These are phyloP conservation scores for Cladosporium sp. DNA, from an alignment of 2,329 filamentous ascomycete species.

Conservation along the genomic window DNA sequence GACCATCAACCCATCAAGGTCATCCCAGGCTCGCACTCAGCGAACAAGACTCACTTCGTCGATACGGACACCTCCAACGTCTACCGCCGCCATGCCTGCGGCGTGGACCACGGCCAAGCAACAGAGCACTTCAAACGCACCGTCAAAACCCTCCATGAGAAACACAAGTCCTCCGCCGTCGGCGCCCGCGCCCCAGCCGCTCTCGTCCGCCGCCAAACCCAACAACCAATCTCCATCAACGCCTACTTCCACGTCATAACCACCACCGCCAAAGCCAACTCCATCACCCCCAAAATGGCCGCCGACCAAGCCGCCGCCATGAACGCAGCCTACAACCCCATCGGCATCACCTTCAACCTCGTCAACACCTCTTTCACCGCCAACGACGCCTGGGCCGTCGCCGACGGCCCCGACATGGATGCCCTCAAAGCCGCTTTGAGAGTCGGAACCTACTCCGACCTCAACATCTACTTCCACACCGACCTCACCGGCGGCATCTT, in stretches of 20 bases:
- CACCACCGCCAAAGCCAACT: slow-evolving; percentile 31
- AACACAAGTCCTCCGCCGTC: slow-evolving; percentile 22
- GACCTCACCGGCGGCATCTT: slow-evolving; percentile 47
- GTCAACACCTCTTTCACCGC: slow-evolving; percentile 46
- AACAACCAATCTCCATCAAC: slow-evolving; percentile 34
- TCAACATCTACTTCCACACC: slow-evolving; percentile 60
- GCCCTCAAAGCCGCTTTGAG: slow-evolving; percentile 53
- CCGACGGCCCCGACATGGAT: slow-evolving; percentile 43
- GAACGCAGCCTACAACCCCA: slow-evolving; percentile 45
- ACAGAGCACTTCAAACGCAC: slow-evolving; percentile 37
- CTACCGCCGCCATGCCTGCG: slow-evolving; percentile 41
- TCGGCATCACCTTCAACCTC: slow-evolving; percentile 50
- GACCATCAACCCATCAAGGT: slow-evolving; percentile 2
- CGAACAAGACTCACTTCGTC: slow-evolving; percentile 20
- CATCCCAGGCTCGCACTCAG: background rate
- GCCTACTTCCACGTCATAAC: slow-evolving; percentile 46
- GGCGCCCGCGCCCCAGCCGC: slow-evolving; percentile 6
- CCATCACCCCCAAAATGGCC: slow-evolving; percentile 40
- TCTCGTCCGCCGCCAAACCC: slow-evolving; percentile 22
- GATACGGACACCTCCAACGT: slow-evolving; percentile 24
- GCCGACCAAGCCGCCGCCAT: slow-evolving; percentile 35
- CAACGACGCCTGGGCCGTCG: slow-evolving; percentile 53
- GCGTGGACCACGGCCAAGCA: slow-evolving; percentile 34
- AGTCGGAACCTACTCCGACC: slow-evolving; percentile 48
- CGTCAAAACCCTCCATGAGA: slow-evolving; percentile 32